Percentiles rank a stretch among this genome's conserved stretches.
Conservation (phyloP, 768 basidiomycete species). For the Suillus placidus region DNA sequence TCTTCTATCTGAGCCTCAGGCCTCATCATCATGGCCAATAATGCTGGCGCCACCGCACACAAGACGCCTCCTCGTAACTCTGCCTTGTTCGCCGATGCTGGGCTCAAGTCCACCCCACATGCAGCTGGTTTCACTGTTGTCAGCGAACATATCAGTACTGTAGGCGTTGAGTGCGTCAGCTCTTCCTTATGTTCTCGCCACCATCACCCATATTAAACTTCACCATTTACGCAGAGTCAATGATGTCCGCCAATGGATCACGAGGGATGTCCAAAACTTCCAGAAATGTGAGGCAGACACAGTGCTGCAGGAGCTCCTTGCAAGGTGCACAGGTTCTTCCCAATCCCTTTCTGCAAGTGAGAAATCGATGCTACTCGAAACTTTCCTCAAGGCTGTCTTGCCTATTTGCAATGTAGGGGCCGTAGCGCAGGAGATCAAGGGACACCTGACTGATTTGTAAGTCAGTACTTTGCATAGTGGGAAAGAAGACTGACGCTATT, state of each 20-base stretch:
- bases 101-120: background rate
- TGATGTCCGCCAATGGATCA: background rate
- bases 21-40: conserved; percentile 1
- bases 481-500: background rate
- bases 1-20: background rate
- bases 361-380: background rate
- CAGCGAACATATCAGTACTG: background rate
- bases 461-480: background rate
- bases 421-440: background rate
- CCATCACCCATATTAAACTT: background rate
- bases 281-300: background rate
- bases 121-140: background rate
- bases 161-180: background rate
- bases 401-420: background rate
- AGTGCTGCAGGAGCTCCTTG: conserved; percentile 1
- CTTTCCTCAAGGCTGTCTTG: background rate
- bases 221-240: background rate
- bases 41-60: background rate
- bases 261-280: background rate
- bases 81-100: background rate
- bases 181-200: background rate
- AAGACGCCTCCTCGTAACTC: background rate
- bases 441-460: background rate
- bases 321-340: background rate
- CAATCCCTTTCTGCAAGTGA: background rate